Evolutionary conservation across 23 red algal species (phyloP), one percentile per base, ranked within the genome.

Genomic region (Gracilaria gracilis): DNA sequence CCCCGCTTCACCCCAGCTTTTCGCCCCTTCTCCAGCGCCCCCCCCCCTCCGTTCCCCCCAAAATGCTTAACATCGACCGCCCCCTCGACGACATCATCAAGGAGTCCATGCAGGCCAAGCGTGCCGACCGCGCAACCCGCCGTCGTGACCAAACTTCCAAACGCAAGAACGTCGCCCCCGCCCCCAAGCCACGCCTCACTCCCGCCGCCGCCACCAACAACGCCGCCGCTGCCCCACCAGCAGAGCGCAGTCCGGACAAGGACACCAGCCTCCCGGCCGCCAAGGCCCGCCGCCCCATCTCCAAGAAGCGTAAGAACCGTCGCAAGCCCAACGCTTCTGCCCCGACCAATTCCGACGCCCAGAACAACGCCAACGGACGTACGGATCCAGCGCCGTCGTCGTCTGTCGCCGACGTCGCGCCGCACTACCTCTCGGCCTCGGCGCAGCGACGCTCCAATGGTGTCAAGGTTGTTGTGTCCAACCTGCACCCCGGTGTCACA

Each of bases 41-140:
- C 9, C 38, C 42, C 72, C 23, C 20, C 31, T 14, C 72, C 38
- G 8, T 42, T 1, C 72, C 20, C 72, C 40, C 39, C 72, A 77
- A 46, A 28, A 77, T 77, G 72, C 90, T 95, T 77, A 95, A 95
- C 83, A 95, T 95, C 78, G 93, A 95, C 93, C 75, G 84, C 44
- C 74, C 93, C 28, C 86, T 95, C 61, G 93, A 95, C 81, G 93
- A 95, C 51, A 83, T 95, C 86, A 75, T 95, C 49, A 81, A 95
- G 75, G 93, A 95, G 72, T 90, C 87, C 48, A 47, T 79, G 33
- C 51, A 59, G 54, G 71, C 71, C 46, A 71, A 75, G 46, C 67
- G 71, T 34, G 87, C 87, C 59, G 74, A 71, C 74, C 71, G 64
- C 46, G 39, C 70, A 9, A 23, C 71, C 49, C 67, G 67, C 67